Evolutionary conservation across 306 rosid genomes (phyloP), one percentile per base, ranked within the genome.

Genomic region (Mucuna pruriens): DNA sequence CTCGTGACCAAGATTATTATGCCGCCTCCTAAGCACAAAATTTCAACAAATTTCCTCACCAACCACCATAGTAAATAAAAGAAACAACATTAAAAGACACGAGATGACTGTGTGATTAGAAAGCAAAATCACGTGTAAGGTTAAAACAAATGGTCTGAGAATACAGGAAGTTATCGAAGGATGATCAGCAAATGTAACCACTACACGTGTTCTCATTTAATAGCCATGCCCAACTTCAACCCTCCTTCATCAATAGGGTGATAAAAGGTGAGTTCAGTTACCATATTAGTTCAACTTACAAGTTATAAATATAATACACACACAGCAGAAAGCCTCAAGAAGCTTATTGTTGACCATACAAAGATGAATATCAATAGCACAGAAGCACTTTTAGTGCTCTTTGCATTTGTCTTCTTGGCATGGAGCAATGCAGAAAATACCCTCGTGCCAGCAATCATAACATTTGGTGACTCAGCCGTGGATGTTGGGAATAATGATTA

Each of bases 401-500:
- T 85, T 15, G 88, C 74, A 31, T 85, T 66, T 86, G 88, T 78
- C 40, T 79, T 86, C 8, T 75, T 84, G 11, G 52, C 68, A 4
- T 42, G 73, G 34, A 89, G 86, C 22, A 48, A 86, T 84, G 94
- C 91, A 66, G 97, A 93, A 82, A 90, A 93, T 31, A 84, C 97
- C 17, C 83, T 93, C 64, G 97, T 93, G 66, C 94, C 98, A 0
- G 97, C 97, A 42, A 84, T 91, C 79, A 86, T 93, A 16, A 87
- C 93, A 16, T 93, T 93, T 71, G 98, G 98, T 26, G 98, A 93
- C 85, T 93, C 98, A 40, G 94, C 89, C 0, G 98, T 89, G 2
- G 98, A 93, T 76, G 97, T 93, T 83, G 98, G 98, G 39, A 93
- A 93, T 71, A 93, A 93, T 82, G 78, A 93, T 84, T 90, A 90